Evolutionary conservation across 1,284 basidiomycete species (phyloP).

Genomic region (Golubevia sp.): DNA sequence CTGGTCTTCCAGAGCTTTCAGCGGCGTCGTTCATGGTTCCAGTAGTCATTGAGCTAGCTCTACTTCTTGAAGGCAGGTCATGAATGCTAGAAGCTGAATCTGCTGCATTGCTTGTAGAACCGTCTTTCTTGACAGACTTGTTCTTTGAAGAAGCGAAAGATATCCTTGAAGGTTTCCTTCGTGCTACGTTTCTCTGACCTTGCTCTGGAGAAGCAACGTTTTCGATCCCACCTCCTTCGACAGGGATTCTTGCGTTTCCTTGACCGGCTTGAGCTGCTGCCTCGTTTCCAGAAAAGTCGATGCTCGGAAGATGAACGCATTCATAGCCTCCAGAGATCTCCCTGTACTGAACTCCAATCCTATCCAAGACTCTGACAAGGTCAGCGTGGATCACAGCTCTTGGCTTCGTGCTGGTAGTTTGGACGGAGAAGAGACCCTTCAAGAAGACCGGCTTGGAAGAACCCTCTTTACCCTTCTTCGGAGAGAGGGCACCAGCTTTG

Average conservation of each 20-base stretch:
- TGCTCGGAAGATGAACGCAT: slow-evolving; percentile 90
- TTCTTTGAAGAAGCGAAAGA: too few relatives aligned
- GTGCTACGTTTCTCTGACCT: too few relatives aligned
- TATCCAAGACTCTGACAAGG: slow-evolving; percentile 82
- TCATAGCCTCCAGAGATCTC: slow-evolving; percentile 91
- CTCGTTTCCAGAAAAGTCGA: slow-evolving; percentile 67
- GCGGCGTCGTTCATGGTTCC: not conserved
- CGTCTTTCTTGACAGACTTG: not conserved
- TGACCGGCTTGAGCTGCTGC: too few relatives aligned
- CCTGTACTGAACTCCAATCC: slow-evolving; percentile 91
- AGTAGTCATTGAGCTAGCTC: slow-evolving; percentile 17
- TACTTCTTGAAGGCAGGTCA: slow-evolving; percentile 4
- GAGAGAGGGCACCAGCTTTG: slow-evolving; percentile 1
- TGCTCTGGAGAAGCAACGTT: too few relatives aligned
- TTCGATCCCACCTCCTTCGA: too few relatives aligned
- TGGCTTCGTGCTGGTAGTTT: slow-evolving; percentile 90
- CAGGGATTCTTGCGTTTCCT: too few relatives aligned
- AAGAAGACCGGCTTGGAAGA: slow-evolving; percentile 55
- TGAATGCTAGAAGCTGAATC: not conserved
- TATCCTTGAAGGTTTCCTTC: too few relatives aligned
- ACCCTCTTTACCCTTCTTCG: slow-evolving; percentile 6
- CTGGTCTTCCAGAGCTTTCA: slow-evolving; percentile 16
- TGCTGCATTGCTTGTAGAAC: not conserved
- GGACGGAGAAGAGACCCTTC: slow-evolving; percentile 69
- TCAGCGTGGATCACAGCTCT: slow-evolving; percentile 80